These are phyloP conservation scores for Ogataea trehalophila DNA, from an alignment of 805 yeast species.

Conservation along the genomic window DNA sequence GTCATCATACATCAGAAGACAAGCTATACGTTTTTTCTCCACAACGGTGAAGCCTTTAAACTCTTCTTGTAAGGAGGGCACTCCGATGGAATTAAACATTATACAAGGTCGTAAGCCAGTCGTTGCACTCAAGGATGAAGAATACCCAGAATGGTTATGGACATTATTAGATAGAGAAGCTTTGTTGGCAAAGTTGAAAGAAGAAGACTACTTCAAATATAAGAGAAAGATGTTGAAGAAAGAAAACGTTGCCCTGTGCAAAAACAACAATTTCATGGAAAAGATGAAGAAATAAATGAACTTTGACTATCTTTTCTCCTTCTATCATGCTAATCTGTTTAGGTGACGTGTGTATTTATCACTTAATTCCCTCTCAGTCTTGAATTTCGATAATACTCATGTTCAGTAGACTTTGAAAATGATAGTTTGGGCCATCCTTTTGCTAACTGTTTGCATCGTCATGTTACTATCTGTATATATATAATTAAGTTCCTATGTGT, in stretches of 20 bases:
- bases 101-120: conserved; percentile 82
- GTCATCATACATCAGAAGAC: not conserved
- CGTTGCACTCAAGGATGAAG: conserved; percentile 79
- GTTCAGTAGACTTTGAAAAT: no score
- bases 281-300: conserved; percentile 34
- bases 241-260: conserved; percentile 64
- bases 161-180: conserved; percentile 62
- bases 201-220: conserved; percentile 52
- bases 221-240: conserved; percentile 69
- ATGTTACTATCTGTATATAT: no score
- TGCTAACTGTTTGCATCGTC: no score
- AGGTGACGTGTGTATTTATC: no score
- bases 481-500: no score
- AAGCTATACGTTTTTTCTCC: conserved; percentile 17
- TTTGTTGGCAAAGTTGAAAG: conserved; percentile 49
- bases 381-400: no score
- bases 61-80: conserved; percentile 67
- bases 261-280: conserved; percentile 72
- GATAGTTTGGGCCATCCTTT: no score
- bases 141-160: conserved; percentile 97
- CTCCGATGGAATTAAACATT: conserved; percentile 65
- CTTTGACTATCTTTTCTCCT: no score
- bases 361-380: no score
- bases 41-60: conserved; percentile 15
- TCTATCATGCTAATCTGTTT: no score